phyloP scores from a whole-genome alignment of 176 grass and related monocot genomes.

The Puccinellia tenuiflora region DNA sequence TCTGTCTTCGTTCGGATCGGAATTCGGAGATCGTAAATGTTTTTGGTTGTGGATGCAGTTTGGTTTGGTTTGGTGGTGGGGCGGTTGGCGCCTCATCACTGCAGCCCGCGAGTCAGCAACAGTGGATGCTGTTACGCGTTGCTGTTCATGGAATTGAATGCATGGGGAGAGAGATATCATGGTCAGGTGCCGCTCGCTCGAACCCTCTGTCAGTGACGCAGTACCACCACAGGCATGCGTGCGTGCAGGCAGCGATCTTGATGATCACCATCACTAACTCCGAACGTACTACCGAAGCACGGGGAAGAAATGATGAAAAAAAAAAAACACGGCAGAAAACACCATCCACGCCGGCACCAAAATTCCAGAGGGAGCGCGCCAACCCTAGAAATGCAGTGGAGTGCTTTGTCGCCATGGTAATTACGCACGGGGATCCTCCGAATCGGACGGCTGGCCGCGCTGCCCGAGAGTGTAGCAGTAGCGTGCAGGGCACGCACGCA shows the following conservation, averaged over 20 bases:
- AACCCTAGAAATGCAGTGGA: neutral
- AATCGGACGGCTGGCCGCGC: neutral
- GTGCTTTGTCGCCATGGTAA: neutral
- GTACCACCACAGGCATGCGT: neutral
- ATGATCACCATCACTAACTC: neutral
- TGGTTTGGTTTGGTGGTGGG: conserved; percentile 18
- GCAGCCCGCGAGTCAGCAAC: neutral
- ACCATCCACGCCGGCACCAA: neutral
- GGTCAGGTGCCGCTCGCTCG: neutral
- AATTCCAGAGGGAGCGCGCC: neutral
- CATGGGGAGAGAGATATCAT: neutral
- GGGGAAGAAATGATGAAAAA: no score
- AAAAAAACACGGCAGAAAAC: neutral
- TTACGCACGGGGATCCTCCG: neutral
- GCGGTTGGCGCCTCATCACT: neutral
- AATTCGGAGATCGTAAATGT: neutral
- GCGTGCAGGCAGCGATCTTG: conserved; percentile 7
- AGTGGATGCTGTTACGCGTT: neutral
- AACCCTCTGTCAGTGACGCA: conserved; percentile 25
- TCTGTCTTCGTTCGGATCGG: neutral
- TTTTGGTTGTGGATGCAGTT: neutral
- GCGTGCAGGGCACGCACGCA: neutral
- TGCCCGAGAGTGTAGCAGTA: neutral
- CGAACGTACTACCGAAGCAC: no score
- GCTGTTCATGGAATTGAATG: neutral